Percentiles rank a stretch among this genome's conserved stretches.
Evolutionary conservation across 1,139 yeast species (phyloP).

Genomic region (Saccharomyces hybrid): DNA sequence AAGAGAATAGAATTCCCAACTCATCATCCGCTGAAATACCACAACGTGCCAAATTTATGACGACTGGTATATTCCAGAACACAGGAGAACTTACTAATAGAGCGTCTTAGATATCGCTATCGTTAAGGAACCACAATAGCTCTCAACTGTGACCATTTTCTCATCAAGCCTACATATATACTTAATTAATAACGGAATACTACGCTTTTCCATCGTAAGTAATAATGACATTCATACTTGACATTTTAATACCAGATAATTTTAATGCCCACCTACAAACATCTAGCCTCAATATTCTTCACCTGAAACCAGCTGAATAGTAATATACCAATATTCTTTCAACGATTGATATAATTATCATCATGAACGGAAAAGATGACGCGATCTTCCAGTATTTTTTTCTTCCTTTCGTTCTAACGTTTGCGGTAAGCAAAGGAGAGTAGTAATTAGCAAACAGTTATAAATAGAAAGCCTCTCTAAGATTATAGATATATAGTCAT

Average conservation of each 20-base stretch:
- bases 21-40: neutral
- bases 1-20: slow-evolving; percentile 1
- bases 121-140: neutral
- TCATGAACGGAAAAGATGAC: neutral
- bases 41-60: neutral
- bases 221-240: neutral
- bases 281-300: neutral
- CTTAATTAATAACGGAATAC: neutral
- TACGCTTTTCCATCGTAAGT: neutral
- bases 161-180: neutral
- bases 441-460: neutral
- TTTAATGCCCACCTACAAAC: neutral
- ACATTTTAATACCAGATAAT: neutral
- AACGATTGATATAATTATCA: neutral
- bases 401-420: neutral
- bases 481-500: neutral
- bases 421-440: neutral
- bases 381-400: neutral
- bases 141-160: neutral
- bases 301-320: neutral
- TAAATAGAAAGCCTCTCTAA: neutral
- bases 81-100: neutral
- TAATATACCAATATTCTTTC: neutral
- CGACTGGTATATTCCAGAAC: neutral
- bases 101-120: neutral